Evolutionary conservation across 176 grass and related monocot genomes (phyloP), one percentile per base, ranked within the genome.

Genomic region (Carex pumila): DNA sequence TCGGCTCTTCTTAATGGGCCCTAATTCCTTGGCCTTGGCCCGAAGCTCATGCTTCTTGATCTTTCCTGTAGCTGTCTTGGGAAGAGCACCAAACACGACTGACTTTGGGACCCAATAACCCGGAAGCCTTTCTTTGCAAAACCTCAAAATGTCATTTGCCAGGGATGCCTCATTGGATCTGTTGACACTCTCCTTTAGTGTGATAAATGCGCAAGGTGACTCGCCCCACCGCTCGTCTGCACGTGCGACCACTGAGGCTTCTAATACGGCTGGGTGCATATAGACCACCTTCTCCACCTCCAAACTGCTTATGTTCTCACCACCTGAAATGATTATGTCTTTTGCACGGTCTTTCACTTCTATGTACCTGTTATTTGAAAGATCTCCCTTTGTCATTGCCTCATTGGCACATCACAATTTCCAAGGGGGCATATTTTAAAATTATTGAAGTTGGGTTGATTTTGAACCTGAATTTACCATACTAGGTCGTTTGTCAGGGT

Each of bases 281-380:
- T 98, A 98, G 43, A 98, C 65, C 18, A 79, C 88, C 66, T 92
- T 93, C 88, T 98, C 95, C 79, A 98, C 91, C 88, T 95, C 95
- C 83, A 98, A 74, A 88, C 95, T 98, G 85, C 89, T 93, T 49
- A 98, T 98, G 84, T 98, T 98, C 86, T 98, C 95, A 18, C 95
- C 95, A 31, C 95, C 95, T n/a, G 95, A 95, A 73, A 95, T 98
- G 79, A 93, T 98, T 85, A 98, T 95, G 83, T 98, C 95, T 84
- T 98, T 98, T 30, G 95, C 92, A 14, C 95, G 89, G 86, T 98
- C 95, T 89, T 93, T 93, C 84, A 95, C 95, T 80, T 98, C 95
- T 65, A 98, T 83, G 36, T 98, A 98, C 72, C 72, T 76, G 72
- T 76, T 76, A 32, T 29, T 31, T 76, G 72, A 76, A 76, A 76